Evolutionary conservation across 208 protist genomes (phyloP), one percentile per base, ranked within the genome.

Genomic region (Wallacemonas sp.): DNA sequence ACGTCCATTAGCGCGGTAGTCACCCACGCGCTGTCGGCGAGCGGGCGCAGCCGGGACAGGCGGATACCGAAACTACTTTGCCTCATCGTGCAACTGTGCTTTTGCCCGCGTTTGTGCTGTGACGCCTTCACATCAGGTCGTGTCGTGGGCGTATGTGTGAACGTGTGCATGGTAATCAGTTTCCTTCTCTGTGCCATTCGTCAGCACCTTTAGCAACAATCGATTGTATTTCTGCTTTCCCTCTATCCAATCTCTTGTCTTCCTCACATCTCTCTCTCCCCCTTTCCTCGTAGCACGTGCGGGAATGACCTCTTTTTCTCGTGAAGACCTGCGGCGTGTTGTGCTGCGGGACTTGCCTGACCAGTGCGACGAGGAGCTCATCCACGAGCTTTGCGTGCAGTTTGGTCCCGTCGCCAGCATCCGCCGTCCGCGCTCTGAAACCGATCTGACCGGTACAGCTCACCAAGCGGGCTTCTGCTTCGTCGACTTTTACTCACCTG

Each of bases 311-410:
- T 83, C 75, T 9, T 94, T 88, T 62, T 87, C 81, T 22, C 89
- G 81, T 15, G 85, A 94, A 60, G 89, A 94, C 53, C 78, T 91
- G 29, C 73, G 79, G 3, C 85, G 83, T 8, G 89, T 94, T 0
- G 73, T 75, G 54, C 87, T 95, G 39, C 76, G 65, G 37, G 84
- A 93, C 54, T 54, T 95, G 2, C 81, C 88, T 4, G 84, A 92
- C 39, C 84, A 91, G 58, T 92, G 83, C 54, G 76, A 91, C 54
- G 86, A 93, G 67, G 75, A 73, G 33, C 65, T 93, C 22, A 68
- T 95, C 6, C 76, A 95, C 66, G 89, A 95, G 68, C 77, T 95
- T 21, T 90, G 83, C 44, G 58, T 75, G 22, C 86, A 95, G 75
- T 95, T 95, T 62, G 89, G 89, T 1, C 79, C 78, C 36, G 68